phyloP scores from a whole-genome alignment of 78 protist genomes.

The Guillardia theta region DNA sequence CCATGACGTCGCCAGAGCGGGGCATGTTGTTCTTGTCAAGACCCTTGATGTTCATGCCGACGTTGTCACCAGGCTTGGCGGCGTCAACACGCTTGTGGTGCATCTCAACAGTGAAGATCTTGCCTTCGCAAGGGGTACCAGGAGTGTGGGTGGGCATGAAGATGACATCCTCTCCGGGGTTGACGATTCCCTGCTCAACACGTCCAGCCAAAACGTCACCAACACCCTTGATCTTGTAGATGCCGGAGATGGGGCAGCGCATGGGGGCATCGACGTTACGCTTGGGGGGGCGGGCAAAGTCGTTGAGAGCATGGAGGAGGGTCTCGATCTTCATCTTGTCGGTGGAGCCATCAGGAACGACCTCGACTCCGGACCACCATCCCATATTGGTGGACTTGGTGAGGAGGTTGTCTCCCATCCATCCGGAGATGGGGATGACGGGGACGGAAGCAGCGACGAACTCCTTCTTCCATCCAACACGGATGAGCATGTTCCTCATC shows the following conservation, averaged over 20 bases:
- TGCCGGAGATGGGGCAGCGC: constrained; percentile 65
- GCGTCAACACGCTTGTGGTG: constrained; percentile 61
- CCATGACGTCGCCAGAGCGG: constrained; percentile 61
- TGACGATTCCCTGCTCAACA: constrained; percentile 64
- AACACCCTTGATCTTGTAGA: constrained; percentile 73
- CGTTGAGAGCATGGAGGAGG: constrained; percentile 55
- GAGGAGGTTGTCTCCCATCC: constrained; percentile 73
- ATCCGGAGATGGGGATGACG: constrained; percentile 74
- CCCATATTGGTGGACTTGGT: constrained; percentile 61
- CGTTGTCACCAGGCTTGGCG: constrained; percentile 74
- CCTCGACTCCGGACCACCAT: constrained; percentile 59
- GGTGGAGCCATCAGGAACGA: not conserved
- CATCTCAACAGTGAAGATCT: constrained; percentile 74
- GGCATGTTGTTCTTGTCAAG: constrained; percentile 64
- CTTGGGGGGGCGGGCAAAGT: constrained; percentile 56
- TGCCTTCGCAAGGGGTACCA: constrained; percentile 56
- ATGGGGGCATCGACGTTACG: constrained; percentile 47
- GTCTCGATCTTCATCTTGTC: constrained; percentile 39
- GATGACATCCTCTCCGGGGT: constrained; percentile 55
- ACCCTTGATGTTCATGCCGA: constrained; percentile 66
- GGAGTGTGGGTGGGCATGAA: constrained; percentile 62
- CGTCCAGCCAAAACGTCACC: constrained; percentile 69
- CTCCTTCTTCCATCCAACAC: constrained; percentile 69
- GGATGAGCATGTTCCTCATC: constrained; percentile 61
- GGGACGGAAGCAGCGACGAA: constrained; percentile 49